Evolutionary conservation across 2,329 filamentous ascomycete species (phyloP).

Genomic region (Penicillium janthinellum): DNA sequence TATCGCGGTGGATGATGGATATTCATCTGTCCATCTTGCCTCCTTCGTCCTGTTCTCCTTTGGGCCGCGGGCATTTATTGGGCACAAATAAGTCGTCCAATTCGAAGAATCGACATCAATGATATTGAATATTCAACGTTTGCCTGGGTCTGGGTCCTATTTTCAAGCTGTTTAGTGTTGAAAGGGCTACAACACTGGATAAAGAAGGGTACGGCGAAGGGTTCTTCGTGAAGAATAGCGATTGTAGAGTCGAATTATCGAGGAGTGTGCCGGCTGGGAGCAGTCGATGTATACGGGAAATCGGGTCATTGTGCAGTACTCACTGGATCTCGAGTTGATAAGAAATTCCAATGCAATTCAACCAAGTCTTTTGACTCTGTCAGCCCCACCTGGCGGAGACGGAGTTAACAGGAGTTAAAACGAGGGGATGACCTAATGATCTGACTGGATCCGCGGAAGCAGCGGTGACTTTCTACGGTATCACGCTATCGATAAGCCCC

Average conservation of each 20-base stretch:
- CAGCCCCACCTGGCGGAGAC: background rate
- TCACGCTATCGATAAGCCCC: slow-evolving; percentile 26
- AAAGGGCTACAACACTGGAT: background rate
- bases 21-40: background rate
- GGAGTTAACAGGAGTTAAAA: slow-evolving; percentile 2
- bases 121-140: background rate
- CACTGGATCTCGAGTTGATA: background rate
- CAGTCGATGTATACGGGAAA: background rate
- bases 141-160: slow-evolving; percentile 13
- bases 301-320: background rate
- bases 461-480: slow-evolving; percentile 11
- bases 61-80: slow-evolving; percentile 10
- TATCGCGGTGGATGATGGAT: background rate
- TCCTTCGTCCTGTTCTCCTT: slow-evolving; percentile 10
- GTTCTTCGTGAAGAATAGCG: slow-evolving; percentile 12
- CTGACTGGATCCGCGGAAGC: slow-evolving; percentile 9
- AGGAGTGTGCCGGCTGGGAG: background rate
- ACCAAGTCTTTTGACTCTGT: no score
- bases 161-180: slow-evolving; percentile 6
- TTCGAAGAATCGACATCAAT: background rate
- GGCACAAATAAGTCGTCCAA: slow-evolving; percentile 7
- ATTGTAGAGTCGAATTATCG: slow-evolving; percentile 8
- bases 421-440: slow-evolving; percentile 11
- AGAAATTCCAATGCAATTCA: background rate
- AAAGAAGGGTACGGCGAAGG: slow-evolving; percentile 9